Base-by-base conservation (phyloP, 192 early-diverging fungal genomes). In the Piromyces sp. region DNA sequence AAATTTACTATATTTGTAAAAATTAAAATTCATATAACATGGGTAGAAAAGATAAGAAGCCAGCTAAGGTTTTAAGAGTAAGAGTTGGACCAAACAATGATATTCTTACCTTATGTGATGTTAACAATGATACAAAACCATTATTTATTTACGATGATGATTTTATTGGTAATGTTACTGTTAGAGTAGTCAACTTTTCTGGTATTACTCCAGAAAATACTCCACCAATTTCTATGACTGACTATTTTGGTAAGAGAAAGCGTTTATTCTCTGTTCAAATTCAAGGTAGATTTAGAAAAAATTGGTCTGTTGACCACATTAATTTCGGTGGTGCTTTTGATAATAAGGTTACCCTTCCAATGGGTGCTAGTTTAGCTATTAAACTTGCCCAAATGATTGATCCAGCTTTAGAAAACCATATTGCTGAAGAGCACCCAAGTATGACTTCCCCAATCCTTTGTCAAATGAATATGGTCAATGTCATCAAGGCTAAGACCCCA, bases 251-350 rank as follows among this genome's bases (percentile, higher is more conserved):
- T 1, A 87, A 83, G 13, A 84, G 88, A 58, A 86, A 87, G 30
- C 85, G 93, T 80, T 85, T 90, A 30, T 94, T 93, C 85, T 92
- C 92, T 38, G 87, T 95, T 30, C 93, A 95, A 82, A 83, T 95
- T 30, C 88, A 86, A 28, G 92, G 91, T 30, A 86, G 92, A n/a
- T 95, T 95, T 85, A 93, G 92, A 85, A 81, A 81, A 79, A n/a
- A 38, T 29, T 30, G 37, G 29, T 16, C 3, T 79, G 4, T 29
- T 40, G 29, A 81, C 13, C 86, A 88, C 68, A 88, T 91, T 79
- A 83, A 85, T 86, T 95, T 95, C 87, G 94, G 94, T 17, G 91
- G 92, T 79, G 88, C 90, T 80, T 95, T 95, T 83, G 92, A 94
- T 81, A 80, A 86, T 26, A 93, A 93, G 68, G 84, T 94, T 28